These are phyloP conservation scores for Stereum hirsutum DNA, from an alignment of 1,284 basidiomycete genomes.

Conservation along the genomic window DNA sequence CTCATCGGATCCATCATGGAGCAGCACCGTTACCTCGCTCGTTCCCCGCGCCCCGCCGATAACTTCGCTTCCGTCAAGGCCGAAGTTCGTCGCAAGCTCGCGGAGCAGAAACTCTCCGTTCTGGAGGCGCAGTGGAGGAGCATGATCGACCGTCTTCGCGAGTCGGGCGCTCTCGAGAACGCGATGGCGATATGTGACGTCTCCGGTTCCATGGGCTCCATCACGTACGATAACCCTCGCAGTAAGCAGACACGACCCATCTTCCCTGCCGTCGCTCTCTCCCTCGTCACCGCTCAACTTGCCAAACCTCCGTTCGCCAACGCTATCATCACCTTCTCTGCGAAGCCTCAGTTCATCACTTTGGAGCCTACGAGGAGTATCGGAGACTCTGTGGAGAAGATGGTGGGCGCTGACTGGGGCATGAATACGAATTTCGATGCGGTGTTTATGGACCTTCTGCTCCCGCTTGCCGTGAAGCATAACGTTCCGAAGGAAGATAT, in stretches of 20 bases:
- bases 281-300: constrained; percentile 53
- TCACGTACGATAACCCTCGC: constrained; percentile 8
- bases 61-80: neutral
- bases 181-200: constrained; percentile 67
- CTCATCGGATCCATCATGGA: constrained; percentile 32
- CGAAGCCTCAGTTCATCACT: constrained; percentile 34
- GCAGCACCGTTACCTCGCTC: constrained; percentile 5
- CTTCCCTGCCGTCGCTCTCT: constrained; percentile 50
- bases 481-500: constrained; percentile 56
- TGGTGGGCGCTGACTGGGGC: constrained; percentile 34
- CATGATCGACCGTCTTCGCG: constrained; percentile 41
- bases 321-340: constrained; percentile 62
- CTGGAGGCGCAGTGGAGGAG: constrained; percentile 59
- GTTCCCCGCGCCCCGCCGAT: neutral
- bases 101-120: constrained; percentile 29
- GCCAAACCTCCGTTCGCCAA: constrained; percentile 54
- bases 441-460: constrained; percentile 49
- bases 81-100: constrained; percentile 19
- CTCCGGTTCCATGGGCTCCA: constrained; percentile 57
- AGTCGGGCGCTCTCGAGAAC: constrained; percentile 47
- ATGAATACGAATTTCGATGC: constrained; percentile 54
- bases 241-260: too few species aligned
- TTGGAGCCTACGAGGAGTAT: constrained; percentile 32
- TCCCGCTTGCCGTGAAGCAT: constrained; percentile 45
- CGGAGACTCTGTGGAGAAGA: constrained; percentile 25